phyloP scores from a whole-genome alignment of 2,329 filamentous ascomycete species.

The Aspergillus ruber region DNA sequence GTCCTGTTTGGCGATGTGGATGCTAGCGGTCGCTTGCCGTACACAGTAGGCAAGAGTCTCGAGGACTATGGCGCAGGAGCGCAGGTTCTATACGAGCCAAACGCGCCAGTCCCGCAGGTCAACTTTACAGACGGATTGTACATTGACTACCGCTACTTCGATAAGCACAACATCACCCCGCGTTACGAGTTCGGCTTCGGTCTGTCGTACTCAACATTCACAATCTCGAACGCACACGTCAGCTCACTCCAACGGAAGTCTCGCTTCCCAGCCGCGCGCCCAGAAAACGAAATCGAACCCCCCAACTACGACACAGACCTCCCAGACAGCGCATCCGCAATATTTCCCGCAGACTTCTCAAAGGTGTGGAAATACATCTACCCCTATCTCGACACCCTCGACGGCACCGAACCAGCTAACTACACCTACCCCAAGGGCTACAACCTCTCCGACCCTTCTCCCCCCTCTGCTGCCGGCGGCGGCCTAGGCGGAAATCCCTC shows the following conservation, averaged over 20 bases:
- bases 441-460: constrained; percentile 39
- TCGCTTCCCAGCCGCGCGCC: constrained; percentile 39
- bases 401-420: constrained; percentile 40
- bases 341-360: constrained; percentile 58
- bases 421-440: constrained; percentile 54
- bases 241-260: constrained; percentile 45
- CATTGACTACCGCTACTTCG: constrained; percentile 85
- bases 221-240: constrained; percentile 51
- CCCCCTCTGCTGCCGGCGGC: constrained; percentile 60
- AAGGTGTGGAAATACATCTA: constrained; percentile 65
- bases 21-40: constrained; percentile 76
- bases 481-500: constrained; percentile 48
- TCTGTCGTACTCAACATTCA: constrained; percentile 71
- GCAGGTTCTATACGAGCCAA: constrained; percentile 63
- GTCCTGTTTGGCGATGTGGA: constrained; percentile 73
- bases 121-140: constrained; percentile 78
- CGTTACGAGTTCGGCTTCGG: constrained; percentile 84
- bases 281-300: constrained; percentile 36
- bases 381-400: constrained; percentile 55
- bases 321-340: constrained; percentile 49
- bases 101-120: constrained; percentile 68
- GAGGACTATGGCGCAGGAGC: constrained; percentile 70
- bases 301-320: constrained; percentile 52
- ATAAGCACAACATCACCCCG: constrained; percentile 66
- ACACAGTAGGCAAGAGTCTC: constrained; percentile 70